Percentiles rank a stretch among this genome's conserved stretches.
Conservation (phyloP, 2,329 filamentous ascomycete genomes). For the Hortaea sp. region DNA sequence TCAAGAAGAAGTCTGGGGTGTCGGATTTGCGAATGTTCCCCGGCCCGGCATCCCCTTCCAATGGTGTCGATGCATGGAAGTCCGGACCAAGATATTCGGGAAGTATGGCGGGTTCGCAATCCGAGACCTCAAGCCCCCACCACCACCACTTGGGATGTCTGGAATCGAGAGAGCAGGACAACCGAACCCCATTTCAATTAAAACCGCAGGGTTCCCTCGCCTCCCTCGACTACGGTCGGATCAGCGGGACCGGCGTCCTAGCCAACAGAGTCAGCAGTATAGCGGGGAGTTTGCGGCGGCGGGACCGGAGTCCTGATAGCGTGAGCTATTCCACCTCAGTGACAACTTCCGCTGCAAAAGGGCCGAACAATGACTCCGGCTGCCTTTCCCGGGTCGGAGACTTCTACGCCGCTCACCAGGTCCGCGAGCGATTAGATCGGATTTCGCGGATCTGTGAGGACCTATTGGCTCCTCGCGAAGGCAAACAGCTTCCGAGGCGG, state of each 20-base stretch:
- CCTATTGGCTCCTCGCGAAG: background rate
- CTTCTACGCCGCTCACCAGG: background rate
- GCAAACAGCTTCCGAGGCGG: background rate
- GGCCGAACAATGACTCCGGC: background rate
- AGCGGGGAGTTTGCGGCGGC: background rate
- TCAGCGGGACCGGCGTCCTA: background rate
- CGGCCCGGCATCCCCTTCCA: background rate
- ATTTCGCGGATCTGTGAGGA: background rate
- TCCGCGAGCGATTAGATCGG: background rate
- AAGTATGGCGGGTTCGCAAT: background rate
- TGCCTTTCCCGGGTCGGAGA: background rate
- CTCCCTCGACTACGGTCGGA: background rate
- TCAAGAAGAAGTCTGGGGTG: background rate
- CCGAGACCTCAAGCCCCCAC: too few relatives aligned
- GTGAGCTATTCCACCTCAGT: background rate
- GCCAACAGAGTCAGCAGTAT: background rate
- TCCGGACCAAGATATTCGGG: background rate
- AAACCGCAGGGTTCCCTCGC: background rate
- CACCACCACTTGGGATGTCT: background rate
- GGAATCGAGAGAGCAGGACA: background rate
- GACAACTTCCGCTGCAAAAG: background rate
- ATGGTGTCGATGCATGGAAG: background rate
- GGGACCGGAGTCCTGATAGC: background rate
- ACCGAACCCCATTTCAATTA: background rate
- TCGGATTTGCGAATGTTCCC: background rate